phyloP scores from a whole-genome alignment of 768 basidiomycete species.

The Trametes cubensis region DNA sequence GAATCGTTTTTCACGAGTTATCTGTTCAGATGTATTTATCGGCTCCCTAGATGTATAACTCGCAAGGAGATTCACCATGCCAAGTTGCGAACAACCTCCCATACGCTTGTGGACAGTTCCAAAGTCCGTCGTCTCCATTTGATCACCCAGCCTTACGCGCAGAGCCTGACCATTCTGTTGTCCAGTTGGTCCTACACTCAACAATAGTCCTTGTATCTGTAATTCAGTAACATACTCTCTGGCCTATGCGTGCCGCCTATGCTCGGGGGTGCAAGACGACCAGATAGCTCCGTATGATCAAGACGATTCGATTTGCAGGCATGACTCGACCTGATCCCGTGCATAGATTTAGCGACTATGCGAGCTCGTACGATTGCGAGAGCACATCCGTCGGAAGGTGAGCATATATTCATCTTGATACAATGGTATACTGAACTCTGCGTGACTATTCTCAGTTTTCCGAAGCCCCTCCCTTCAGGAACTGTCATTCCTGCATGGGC shows the following conservation, averaged over 20 bases:
- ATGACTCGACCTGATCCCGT: background rate
- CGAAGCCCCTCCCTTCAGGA: background rate
- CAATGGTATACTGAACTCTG: too few species aligned
- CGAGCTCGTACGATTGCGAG: background rate
- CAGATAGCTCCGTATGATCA: background rate
- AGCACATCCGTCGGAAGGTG: background rate
- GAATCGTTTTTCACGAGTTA: too few species aligned
- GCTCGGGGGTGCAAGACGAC: background rate
- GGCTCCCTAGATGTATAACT: background rate
- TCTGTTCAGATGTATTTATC: too few species aligned
- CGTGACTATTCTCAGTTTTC: background rate
- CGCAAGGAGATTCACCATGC: background rate
- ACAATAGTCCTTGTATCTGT: background rate
- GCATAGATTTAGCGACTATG: background rate
- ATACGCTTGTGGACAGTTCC: background rate
- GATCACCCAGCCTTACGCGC: background rate
- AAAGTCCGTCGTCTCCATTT: background rate
- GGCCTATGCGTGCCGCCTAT: background rate
- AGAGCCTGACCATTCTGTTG: background rate
- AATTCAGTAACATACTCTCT: background rate
- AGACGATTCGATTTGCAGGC: background rate
- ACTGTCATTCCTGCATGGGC: constrained; percentile 12
- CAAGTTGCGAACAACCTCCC: background rate
- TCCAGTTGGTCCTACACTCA: background rate
- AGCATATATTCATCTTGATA: background rate